Percentiles rank a stretch among this genome's conserved stretches.
Evolutionary conservation across 345 rosid species (phyloP).

Genomic region (Linum trigynum): DNA sequence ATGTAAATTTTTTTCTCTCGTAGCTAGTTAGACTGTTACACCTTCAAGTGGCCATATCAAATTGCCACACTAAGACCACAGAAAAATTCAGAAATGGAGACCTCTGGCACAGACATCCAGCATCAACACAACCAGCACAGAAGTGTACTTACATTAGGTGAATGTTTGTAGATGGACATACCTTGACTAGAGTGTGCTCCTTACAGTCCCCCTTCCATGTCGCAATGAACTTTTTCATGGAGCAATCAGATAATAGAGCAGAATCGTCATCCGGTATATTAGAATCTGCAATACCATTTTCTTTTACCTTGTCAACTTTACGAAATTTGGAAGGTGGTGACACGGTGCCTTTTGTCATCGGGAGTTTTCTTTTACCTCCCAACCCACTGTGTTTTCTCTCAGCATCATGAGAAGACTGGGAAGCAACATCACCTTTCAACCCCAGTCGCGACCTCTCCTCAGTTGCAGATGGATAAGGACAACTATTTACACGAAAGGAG

Average conservation of each 20-base stretch:
- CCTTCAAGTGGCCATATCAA: no score
- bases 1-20: no score
- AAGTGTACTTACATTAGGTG: neutral
- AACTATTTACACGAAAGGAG: conserved; percentile 36
- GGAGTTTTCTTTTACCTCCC: conserved; percentile 6
- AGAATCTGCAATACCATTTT: conserved; percentile 19
- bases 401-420: neutral
- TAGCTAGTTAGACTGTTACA: no score
- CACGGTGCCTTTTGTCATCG: conserved; percentile 15
- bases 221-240: conserved; percentile 50
- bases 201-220: conserved; percentile 79
- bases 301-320: neutral
- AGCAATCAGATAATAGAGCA: conserved; percentile 36
- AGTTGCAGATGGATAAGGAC: conserved; percentile 3
- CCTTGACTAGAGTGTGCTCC: conserved; percentile 45
- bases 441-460: conserved; percentile 2
- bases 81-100: neutral
- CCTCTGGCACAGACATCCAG: neutral
- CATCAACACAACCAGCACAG: neutral
- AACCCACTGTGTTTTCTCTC: neutral
- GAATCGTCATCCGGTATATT: conserved; percentile 27
- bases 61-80: neutral
- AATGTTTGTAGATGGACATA: conserved; percentile 17
- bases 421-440: neutral
- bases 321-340: neutral